phyloP scores from a whole-genome alignment of 768 basidiomycete genomes.

The Calocera cornea region DNA sequence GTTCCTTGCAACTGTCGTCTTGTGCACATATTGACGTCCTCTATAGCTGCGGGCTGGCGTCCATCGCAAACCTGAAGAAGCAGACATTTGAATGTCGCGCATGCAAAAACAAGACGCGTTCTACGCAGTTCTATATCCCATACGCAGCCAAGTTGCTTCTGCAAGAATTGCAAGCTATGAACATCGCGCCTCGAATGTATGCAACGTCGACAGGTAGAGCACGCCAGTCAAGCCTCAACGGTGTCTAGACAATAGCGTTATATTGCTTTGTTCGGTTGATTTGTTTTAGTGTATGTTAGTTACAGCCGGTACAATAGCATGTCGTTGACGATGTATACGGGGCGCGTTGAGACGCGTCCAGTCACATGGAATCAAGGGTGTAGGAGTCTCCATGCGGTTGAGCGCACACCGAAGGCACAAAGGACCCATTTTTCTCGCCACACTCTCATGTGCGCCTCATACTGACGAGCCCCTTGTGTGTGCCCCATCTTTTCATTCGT shows the following conservation, averaged over 20 bases:
- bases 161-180: conserved; percentile 96
- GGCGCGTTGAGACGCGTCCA: too few species aligned
- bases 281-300: background rate
- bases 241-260: background rate
- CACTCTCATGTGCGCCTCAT: too few species aligned
- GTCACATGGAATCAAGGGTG: too few species aligned
- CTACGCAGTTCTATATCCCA: conserved; percentile 82
- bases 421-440: too few species aligned
- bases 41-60: conserved; percentile 79
- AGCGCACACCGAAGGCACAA: too few species aligned
- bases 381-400: too few species aligned
- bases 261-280: background rate
- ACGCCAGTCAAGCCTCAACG: conserved; percentile 21
- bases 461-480: too few species aligned
- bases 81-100: conserved; percentile 98
- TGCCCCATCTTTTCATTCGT: too few species aligned
- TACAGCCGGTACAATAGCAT: too few species aligned
- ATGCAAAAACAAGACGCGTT: conserved; percentile 93
- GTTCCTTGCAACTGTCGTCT: conserved; percentile 23
- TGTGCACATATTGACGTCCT: conserved; percentile 11
- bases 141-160: conserved; percentile 94
- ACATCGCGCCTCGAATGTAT: conserved; percentile 77
- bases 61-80: conserved; percentile 98
- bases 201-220: conserved; percentile 79
- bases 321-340: too few species aligned